Percentiles rank a stretch among this genome's conserved stretches.
Evolutionary conservation across 352 stramenopile species (phyloP).

Genomic region (Phytopythium vexans): DNA sequence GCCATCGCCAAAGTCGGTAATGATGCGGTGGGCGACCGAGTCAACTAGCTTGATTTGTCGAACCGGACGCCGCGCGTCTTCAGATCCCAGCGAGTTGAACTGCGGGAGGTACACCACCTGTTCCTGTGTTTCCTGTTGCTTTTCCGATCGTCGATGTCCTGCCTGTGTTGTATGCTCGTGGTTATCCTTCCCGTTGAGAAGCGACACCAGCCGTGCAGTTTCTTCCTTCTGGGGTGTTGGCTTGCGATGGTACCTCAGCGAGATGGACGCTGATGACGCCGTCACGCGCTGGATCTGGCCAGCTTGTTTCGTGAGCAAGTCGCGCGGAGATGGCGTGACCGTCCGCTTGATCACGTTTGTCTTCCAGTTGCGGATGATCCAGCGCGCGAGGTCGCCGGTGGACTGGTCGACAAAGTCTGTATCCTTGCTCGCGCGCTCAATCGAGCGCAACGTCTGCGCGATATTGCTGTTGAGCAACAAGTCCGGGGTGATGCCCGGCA

Average conservation of each 20-base stretch:
- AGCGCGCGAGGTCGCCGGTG: slow-evolving; percentile 50
- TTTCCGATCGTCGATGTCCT: no score
- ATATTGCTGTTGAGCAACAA: slow-evolving; percentile 55
- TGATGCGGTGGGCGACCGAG: slow-evolving; percentile 48
- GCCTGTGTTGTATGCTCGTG: not conserved
- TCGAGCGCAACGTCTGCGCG: slow-evolving; percentile 43
- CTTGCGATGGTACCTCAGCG: not conserved
- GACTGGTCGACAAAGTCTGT: slow-evolving; percentile 37
- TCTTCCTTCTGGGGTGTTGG: slow-evolving; percentile 11
- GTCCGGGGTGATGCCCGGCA: slow-evolving; percentile 55
- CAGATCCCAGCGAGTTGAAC: slow-evolving; percentile 66
- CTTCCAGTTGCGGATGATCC: slow-evolving; percentile 62
- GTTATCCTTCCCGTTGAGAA: slow-evolving; percentile 8
- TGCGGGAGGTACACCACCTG: slow-evolving; percentile 43
- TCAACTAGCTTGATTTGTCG: slow-evolving; percentile 56
- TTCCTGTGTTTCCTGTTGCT: slow-evolving; percentile 3
- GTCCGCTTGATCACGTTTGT: slow-evolving; percentile 40
- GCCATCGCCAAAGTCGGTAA: slow-evolving; percentile 48
- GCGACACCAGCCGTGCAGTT: slow-evolving; percentile 16
- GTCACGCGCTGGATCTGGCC: slow-evolving; percentile 23
- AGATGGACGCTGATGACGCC: not conserved
- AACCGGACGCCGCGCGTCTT: slow-evolving; percentile 41
- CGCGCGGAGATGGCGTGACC: slow-evolving; percentile 32
- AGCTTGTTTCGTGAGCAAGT: slow-evolving; percentile 39
- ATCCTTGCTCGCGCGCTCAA: slow-evolving; percentile 32